Conservation (phyloP, 345 rosid genomes). For the Litchi chinensis region DNA sequence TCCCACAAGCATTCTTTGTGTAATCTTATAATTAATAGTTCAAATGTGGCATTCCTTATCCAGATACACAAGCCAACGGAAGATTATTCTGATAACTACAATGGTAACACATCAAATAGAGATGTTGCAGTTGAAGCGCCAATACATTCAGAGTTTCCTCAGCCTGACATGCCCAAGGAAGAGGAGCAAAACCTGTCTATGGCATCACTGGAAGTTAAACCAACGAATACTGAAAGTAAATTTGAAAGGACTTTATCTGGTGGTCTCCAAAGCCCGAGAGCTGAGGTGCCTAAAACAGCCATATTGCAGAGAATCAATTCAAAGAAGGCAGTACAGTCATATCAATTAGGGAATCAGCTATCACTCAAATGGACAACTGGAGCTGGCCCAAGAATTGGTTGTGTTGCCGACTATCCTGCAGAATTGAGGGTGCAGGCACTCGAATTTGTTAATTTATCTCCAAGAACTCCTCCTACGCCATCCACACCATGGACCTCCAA, state of each 20-base stretch:
- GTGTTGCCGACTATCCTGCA: conserved; percentile 86
- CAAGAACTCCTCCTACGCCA: conserved; percentile 46
- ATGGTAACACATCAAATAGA: conserved; percentile 30
- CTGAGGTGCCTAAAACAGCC: conserved; percentile 59
- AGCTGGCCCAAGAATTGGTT: conserved; percentile 82
- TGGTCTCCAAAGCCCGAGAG: conserved; percentile 69
- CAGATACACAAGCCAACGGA: conserved; percentile 69
- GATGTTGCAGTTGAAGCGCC: not conserved
- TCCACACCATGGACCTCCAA: conserved; percentile 26
- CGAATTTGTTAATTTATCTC: conserved; percentile 77
- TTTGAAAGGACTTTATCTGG: conserved; percentile 81
- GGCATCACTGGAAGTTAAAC: conserved; percentile 28
- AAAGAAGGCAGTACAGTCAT: conserved; percentile 64
- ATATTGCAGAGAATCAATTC: conserved; percentile 74
- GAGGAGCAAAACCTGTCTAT: conserved; percentile 24
- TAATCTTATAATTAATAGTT: not conserved
- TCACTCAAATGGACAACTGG: conserved; percentile 82
- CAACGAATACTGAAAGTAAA: conserved; percentile 26
- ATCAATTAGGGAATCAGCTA: conserved; percentile 78
- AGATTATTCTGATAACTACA: conserved; percentile 58
- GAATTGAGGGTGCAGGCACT: conserved; percentile 80
- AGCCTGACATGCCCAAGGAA: conserved; percentile 29
- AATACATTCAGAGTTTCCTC: conserved; percentile 20
- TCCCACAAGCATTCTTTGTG: not conserved
- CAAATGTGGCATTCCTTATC: conserved; percentile 6